Base-by-base conservation (phyloP, 192 early-diverging fungal genomes). In the Umbelopsis vinacea region DNA sequence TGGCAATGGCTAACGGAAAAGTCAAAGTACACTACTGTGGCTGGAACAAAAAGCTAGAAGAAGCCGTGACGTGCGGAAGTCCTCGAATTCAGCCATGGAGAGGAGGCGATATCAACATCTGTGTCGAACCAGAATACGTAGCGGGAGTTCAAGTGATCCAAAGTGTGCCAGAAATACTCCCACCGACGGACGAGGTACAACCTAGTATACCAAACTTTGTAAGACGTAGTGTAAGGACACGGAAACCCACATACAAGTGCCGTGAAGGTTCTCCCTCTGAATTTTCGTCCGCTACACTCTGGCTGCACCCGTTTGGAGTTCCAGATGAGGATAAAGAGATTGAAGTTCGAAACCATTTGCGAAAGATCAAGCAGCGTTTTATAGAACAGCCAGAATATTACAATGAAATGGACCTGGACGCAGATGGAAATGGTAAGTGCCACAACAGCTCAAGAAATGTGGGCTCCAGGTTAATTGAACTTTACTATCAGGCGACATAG, bases 1-100 rank as follows among this genome's bases (percentile, higher is more conserved):
- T 82, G 3, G 69, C 75, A 1, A 74, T 82, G 70, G 74, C 79
- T 4, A 72, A 71, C 4, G 75, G 74, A 12, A 69, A 68, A n/a
- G 68, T 84, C 1, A 71, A 70, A 12, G 67, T 84, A 22, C 77
- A 84, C 47, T 84, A 76, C 24, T 78, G 80, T 22, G 82, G 80
- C 15, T 77, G 74, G 77, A 46, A 68, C 8, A 48, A 71, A 24
- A 52, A 63, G 5, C 74, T 74, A 19, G 75, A 84, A 14, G 82
- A 81, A 54, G 71, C 74, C 57, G 68, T 82, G 8, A 52, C 74
- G 33, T 60, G 67, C 10, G 73, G 74, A 8, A 82, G 77, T 53
- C 69, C 73, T 6, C 71, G 80, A 8, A 38, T 79, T n/a, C 54
- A 74, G 60, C 47, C 75, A 37, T 77, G 73, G 48, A 78, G 79